Evolutionary conservation across 768 basidiomycete genomes (phyloP), one percentile per base, ranked within the genome.

Genomic region (Suillus variegatus): DNA sequence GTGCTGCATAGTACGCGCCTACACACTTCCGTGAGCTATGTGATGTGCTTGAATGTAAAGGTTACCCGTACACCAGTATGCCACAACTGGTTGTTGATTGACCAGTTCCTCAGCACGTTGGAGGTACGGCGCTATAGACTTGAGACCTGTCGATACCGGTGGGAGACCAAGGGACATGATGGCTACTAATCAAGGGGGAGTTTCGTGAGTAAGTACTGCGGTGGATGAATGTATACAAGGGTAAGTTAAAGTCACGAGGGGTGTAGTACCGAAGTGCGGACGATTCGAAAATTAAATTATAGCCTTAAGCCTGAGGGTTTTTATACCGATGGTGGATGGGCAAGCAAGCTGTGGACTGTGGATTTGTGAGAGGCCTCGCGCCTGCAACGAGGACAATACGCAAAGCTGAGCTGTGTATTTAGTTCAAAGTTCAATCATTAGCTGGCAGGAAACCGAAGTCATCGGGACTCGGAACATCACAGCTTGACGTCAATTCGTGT

Each of bases 1-100:
- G 93, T 0, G 94, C 93, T 65, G 94, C 96, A 76, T 95, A 91
- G 81, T 95, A 97, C 51, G 91, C 90, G 80, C 90, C 94, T 96
- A 76, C 6, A 18, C n/a, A 32, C 25, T 28, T 43, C 58, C 25
- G 28, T 60, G 58, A 60, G 51, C 36, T 40, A 52, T 38, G 38
- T 35, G 49, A 62, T 52, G 28, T 7, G 49, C 41, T n/a, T 47
- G 47, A 57, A 69, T 66, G 38, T 64, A 44, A 56, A 8, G 52
- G 44, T 32, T 14, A 82, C 43, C 62, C 93, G 69, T 77, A 97
- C 97, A 96, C 96, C 97, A 99, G 75, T 99, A 99, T 6, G 93
- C 86, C 73, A 99, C 87, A 61, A 96, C 82, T 6, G 94, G 93
- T 64, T 99, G 95, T 67, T 91, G 87, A 16, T 80, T 79, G 61